Evolutionary conservation across 2,329 filamentous ascomycete species (phyloP), one percentile per base, ranked within the genome.

Genomic region (Sphaceloma murrayae): DNA sequence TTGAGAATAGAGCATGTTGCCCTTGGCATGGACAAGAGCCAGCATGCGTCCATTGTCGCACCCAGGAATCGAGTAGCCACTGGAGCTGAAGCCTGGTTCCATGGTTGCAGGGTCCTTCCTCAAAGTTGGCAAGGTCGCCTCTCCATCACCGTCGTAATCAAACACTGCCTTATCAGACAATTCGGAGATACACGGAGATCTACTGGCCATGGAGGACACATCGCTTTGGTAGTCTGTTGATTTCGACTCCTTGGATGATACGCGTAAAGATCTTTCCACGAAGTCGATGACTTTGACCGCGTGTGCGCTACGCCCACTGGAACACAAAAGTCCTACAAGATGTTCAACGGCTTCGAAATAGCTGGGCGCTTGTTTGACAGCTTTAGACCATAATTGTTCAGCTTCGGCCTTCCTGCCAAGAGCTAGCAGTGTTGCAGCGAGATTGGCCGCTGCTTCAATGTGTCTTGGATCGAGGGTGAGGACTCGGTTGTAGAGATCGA

Each of bases 321-420:
- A 78, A 58, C 89, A 95, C 13, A 96, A 64, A 34, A 96, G 68
- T 1, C 87, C 86, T 21, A 96, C 84, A 1, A 98, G 73, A 66
- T 96, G 88, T 60, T 98, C 91, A 2, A 91, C 86, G 5, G 91
- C 88, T 65, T 98, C 91, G 46, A 98, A 83, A 63, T 94, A 93
- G 57, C 79, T 83, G 0, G 91, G 91, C 6, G 85, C 80, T 46
- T 85, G 68, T 57, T 79, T 83, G 18, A 96, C 78, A n/a, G 87
- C 87, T 49, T 75, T 77, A 51, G 82, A 70, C 91, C 91, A 98
- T 57, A 87, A 75, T 47, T 78, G 73, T 58, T 94, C 82, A 5
- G 91, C 91, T 56, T 96, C 89, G 36, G 82, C 74, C 47, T 82
- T 82, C 48, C 82, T 79, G 49, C 85, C 80, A 7, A 96, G 73